Evolutionary conservation across 225 moss, liverwort and hornwort species (phyloP).

Genomic region (Straminergon stramineum): DNA sequence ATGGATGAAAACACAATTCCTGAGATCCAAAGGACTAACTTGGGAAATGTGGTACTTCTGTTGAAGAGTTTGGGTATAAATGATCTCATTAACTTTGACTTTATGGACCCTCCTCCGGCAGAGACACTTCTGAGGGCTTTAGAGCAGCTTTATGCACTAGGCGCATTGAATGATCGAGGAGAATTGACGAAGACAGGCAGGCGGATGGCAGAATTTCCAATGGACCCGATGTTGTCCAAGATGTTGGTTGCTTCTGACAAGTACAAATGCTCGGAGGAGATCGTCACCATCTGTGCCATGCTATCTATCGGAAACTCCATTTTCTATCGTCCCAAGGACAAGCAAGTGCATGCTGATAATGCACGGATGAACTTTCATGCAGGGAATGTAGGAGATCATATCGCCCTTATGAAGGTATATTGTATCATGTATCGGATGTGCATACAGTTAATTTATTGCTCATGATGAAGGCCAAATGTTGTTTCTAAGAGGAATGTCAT

Average conservation of each 20-base stretch:
- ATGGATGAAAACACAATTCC: slow-evolving; percentile 66
- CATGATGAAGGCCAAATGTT: background rate
- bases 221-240: slow-evolving; percentile 97
- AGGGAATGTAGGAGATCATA: slow-evolving; percentile 94
- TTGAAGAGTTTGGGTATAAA: slow-evolving; percentile 89
- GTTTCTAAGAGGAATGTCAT: background rate
- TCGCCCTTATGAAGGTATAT: slow-evolving; percentile 72
- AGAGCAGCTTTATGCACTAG: slow-evolving; percentile 91
- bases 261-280: slow-evolving; percentile 75
- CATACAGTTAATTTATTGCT: background rate
- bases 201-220: slow-evolving; percentile 91
- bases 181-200: slow-evolving; percentile 88
- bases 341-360: slow-evolving; percentile 98
- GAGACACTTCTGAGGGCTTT: slow-evolving; percentile 81
- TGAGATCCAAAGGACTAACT: slow-evolving; percentile 73
- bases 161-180: slow-evolving; percentile 82
- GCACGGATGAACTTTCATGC: slow-evolving; percentile 96
- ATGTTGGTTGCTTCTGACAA: slow-evolving; percentile 91
- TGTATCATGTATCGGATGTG: background rate
- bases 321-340: slow-evolving; percentile 96
- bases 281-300: slow-evolving; percentile 88
- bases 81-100: slow-evolving; percentile 82
- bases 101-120: slow-evolving; percentile 67
- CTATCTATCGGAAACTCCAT: slow-evolving; percentile 87
- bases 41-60: slow-evolving; percentile 91